A percentile compares a stretch with the other conserved stretches of the same genome.
Evolutionary conservation across 768 basidiomycete species (phyloP).

Genomic region (Gyrodon lividus): DNA sequence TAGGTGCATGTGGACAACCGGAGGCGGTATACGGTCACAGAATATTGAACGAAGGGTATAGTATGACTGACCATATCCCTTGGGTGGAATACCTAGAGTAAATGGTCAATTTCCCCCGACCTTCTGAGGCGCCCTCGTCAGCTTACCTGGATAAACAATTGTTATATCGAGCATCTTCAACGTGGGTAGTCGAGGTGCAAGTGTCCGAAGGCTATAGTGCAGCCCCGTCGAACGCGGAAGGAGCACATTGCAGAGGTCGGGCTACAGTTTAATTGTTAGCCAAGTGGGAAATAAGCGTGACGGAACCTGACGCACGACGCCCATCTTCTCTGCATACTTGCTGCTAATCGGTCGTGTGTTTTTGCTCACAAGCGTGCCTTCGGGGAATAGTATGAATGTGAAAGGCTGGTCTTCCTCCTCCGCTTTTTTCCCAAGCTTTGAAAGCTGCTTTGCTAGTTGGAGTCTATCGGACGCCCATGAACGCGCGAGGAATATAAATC

Average conservation of each 20-base stretch:
- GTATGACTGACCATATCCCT: slow-evolving; percentile 81
- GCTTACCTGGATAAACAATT: slow-evolving; percentile 81
- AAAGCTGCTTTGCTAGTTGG: slow-evolving; percentile 63
- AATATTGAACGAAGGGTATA: slow-evolving; percentile 92
- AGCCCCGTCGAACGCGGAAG: slow-evolving; percentile 93
- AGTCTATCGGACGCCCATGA: slow-evolving; percentile 86
- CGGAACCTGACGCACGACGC: slow-evolving; percentile 63
- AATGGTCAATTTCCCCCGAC: neutral
- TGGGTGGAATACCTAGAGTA: slow-evolving; percentile 65
- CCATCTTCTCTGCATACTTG: slow-evolving; percentile 85
- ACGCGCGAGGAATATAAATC: slow-evolving; percentile 90
- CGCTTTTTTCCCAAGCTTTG: slow-evolving; percentile 66
- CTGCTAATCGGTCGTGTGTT: slow-evolving; percentile 83
- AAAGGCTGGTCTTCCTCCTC: slow-evolving; percentile 68
- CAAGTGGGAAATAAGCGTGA: slow-evolving; percentile 5
- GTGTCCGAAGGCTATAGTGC: slow-evolving; percentile 77
- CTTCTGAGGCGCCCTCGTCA: neutral
- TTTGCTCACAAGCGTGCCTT: slow-evolving; percentile 90
- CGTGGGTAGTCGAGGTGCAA: slow-evolving; percentile 72
- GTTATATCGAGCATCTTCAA: slow-evolving; percentile 90
- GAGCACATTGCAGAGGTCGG: slow-evolving; percentile 76
- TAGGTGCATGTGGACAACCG: slow-evolving; percentile 83
- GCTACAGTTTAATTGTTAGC: slow-evolving; percentile 40
- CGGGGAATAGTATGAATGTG: slow-evolving; percentile 88
- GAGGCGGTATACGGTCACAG: slow-evolving; percentile 76